Percentiles rank a stretch among this genome's conserved stretches.
These are phyloP conservation scores for Phaeoacremonium minimum DNA, from an alignment of 2,329 filamentous ascomycete genomes.

Conservation along the genomic window DNA sequence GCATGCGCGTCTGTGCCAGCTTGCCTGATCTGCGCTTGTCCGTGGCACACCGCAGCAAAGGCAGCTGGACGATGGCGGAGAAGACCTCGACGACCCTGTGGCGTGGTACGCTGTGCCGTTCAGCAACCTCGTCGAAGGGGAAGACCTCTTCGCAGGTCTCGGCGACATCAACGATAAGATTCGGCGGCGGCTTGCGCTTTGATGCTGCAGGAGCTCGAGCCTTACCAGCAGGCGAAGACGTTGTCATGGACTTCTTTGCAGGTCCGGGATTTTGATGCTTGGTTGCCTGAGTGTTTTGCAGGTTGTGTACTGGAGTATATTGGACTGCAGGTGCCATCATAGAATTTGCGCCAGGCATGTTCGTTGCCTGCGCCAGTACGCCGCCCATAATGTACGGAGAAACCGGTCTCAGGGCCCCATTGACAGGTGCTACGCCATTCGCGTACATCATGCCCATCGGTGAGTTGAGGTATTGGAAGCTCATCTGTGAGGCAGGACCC, in stretches of 20 bases:
- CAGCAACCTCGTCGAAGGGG: slow-evolving; percentile 39
- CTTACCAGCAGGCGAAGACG: too few species aligned
- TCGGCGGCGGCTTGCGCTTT: slow-evolving; percentile 25
- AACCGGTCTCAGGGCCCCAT: too few species aligned
- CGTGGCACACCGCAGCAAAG: slow-evolving; percentile 37
- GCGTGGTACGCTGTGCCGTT: slow-evolving; percentile 34
- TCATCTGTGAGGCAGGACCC: background rate
- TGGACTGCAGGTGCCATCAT: too few species aligned
- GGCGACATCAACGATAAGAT: slow-evolving; percentile 42
- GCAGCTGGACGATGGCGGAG: slow-evolving; percentile 41
- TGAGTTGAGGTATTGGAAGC: background rate
- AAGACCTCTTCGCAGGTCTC: slow-evolving; percentile 41
- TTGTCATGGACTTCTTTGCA: too few species aligned
- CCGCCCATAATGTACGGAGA: too few species aligned
- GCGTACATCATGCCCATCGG: too few species aligned
- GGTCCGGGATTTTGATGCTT: too few species aligned
- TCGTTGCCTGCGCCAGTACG: too few species aligned
- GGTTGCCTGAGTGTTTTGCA: too few species aligned
- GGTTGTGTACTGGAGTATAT: too few species aligned
- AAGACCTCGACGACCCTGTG: slow-evolving; percentile 42
- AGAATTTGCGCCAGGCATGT: too few species aligned
- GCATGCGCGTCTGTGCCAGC: slow-evolving; percentile 33
- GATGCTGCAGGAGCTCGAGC: background rate
- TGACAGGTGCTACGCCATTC: too few species aligned
- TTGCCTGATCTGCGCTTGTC: slow-evolving; percentile 36